These are phyloP conservation scores for Saturnispora bothae DNA, from an alignment of 805 yeast genomes.

Conservation along the genomic window DNA sequence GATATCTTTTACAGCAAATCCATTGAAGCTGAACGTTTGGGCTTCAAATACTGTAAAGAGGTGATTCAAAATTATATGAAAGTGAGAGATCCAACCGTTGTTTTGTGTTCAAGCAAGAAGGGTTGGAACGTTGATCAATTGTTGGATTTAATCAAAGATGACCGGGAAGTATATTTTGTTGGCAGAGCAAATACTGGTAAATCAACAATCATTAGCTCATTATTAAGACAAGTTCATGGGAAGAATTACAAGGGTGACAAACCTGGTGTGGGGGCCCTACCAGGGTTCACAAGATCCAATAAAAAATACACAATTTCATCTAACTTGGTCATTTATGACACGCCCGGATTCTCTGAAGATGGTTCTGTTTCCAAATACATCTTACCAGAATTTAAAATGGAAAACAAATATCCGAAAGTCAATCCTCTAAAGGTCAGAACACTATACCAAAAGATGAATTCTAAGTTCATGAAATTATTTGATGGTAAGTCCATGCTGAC, in stretches of 20 bases:
- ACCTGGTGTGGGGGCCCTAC: conserved; percentile 43
- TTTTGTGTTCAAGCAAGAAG: conserved; percentile 38
- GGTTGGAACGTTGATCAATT: conserved; percentile 43
- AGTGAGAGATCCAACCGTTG: conserved; percentile 28
- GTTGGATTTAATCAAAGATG: conserved; percentile 26
- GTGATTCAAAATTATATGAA: conserved; percentile 23
- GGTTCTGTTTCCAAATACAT: conserved; percentile 20
- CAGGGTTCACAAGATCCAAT: conserved; percentile 59
- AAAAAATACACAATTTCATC: conserved; percentile 26
- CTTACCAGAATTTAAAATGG: conserved; percentile 7
- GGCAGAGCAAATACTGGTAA: conserved; percentile 69
- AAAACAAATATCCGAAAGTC: conserved; percentile 2
- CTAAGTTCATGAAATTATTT: conserved; percentile 11
- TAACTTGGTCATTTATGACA: conserved; percentile 27
- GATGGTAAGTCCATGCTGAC: conserved; percentile 25
- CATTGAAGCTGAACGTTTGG: conserved; percentile 16
- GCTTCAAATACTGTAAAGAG: conserved; percentile 25
- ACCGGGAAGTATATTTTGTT: conserved; percentile 36
- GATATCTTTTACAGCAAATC: conserved; percentile 26
- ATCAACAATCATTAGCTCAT: conserved; percentile 44
- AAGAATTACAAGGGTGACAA: conserved; percentile 13
- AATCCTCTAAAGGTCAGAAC: conserved; percentile 4
- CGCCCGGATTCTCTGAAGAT: conserved; percentile 32
- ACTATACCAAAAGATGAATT: not conserved
- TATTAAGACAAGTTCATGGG: conserved; percentile 18